Evolutionary conservation across 2,329 filamentous ascomycete species (phyloP).

Genomic region (Epichloe bromicola): DNA sequence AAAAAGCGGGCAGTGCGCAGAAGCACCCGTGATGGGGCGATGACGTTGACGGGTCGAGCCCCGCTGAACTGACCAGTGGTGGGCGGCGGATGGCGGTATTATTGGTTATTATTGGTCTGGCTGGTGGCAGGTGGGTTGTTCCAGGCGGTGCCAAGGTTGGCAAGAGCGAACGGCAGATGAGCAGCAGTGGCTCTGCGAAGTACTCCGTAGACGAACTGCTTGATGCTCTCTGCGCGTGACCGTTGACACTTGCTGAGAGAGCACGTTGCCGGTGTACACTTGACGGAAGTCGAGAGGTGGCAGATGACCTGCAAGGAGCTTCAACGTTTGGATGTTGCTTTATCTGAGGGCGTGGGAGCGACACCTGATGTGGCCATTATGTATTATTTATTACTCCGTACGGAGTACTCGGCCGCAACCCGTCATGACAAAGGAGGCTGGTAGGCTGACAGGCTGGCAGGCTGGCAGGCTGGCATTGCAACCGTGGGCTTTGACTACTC

Average conservation of each 20-base stretch:
- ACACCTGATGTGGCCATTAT: neutral
- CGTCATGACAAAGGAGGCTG: neutral
- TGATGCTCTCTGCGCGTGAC: neutral
- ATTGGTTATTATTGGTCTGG: no score
- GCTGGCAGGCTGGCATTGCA: neutral
- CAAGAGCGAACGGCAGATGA: neutral
- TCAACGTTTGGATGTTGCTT: neutral
- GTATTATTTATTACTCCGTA: neutral
- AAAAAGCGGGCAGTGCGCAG: neutral
- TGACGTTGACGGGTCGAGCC: constrained; percentile 7
- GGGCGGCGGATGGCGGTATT: neutral
- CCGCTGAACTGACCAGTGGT: neutral
- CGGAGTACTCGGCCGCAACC: neutral
- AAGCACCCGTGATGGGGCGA: neutral
- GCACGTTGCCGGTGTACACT: neutral
- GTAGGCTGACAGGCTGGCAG: neutral
- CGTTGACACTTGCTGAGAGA: neutral
- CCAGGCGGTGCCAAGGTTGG: constrained; percentile 2
- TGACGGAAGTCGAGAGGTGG: no score
- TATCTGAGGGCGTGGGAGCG: no score
- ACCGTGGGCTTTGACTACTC: no score
- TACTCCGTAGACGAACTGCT: neutral
- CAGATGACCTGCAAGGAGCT: neutral
- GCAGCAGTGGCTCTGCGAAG: neutral
- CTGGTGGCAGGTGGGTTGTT: neutral